Conservation (phyloP, 1,139 yeast genomes). For the Scheffersomyces parashehatae region DNA sequence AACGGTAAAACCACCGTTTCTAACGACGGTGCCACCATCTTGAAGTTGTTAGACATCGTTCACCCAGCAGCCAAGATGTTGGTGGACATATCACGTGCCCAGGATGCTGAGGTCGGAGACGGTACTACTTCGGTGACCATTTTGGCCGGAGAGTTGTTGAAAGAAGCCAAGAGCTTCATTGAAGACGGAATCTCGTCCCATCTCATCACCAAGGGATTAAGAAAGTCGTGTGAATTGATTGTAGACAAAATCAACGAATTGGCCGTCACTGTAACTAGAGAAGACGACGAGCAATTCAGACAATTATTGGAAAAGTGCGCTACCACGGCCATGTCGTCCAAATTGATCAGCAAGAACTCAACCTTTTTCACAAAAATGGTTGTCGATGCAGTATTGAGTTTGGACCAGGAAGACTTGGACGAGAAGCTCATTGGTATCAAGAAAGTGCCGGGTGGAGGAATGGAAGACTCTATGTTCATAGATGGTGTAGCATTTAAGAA, state of each 20-base stretch:
- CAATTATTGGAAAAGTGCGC: constrained; percentile 89
- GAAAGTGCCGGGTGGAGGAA: constrained; percentile 94
- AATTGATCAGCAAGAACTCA: constrained; percentile 83
- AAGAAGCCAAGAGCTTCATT: constrained; percentile 84
- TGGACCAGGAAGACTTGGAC: constrained; percentile 83
- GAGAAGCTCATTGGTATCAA: constrained; percentile 92
- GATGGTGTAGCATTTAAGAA: constrained; percentile 97
- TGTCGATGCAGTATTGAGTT: constrained; percentile 87
- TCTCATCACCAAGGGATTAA: constrained; percentile 82
- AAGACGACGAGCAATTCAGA: constrained; percentile 56
- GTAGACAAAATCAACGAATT: constrained; percentile 70
- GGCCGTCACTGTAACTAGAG: constrained; percentile 64
- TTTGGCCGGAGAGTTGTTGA: constrained; percentile 90
- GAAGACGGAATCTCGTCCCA: constrained; percentile 96
- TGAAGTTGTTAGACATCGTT: constrained; percentile 88
- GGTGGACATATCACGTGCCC: constrained; percentile 94
- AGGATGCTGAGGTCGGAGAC: constrained; percentile 99
- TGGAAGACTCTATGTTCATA: constrained; percentile 87
- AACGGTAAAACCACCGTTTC: constrained; percentile 91
- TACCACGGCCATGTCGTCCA: constrained; percentile 95
- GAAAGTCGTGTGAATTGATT: constrained; percentile 80
- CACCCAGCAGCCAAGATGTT: constrained; percentile 97
- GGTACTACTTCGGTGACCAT: constrained; percentile 97
- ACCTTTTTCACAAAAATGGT: constrained; percentile 93
- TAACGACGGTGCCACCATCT: constrained; percentile 96